A percentile compares a stretch with the other conserved stretches of the same genome.
phyloP scores from a whole-genome alignment of 1,139 yeast species.

The Yamadazyma epiphylla region DNA sequence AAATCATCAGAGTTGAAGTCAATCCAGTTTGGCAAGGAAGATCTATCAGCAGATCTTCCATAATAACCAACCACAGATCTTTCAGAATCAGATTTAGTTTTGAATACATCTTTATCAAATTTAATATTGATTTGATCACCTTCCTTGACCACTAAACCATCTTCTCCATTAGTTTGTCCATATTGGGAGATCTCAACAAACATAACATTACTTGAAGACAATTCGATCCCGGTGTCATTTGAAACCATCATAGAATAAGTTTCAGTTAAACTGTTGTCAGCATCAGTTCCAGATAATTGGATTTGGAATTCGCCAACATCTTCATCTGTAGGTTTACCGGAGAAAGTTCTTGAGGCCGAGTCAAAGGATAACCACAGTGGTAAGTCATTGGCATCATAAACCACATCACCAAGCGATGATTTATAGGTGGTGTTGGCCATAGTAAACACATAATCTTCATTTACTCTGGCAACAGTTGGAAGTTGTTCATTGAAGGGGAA shows the following conservation, averaged over 20 bases:
- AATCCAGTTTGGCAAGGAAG: constrained; percentile 92
- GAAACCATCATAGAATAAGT: constrained; percentile 61
- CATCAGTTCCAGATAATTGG: constrained; percentile 63
- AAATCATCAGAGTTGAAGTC: constrained; percentile 57
- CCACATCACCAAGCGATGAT: constrained; percentile 42
- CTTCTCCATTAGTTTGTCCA: constrained; percentile 69
- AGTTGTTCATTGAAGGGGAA: constrained; percentile 80
- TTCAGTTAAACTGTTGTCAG: constrained; percentile 42
- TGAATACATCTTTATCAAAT: constrained; percentile 59
- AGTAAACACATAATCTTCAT: constrained; percentile 59
- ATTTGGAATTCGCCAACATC: constrained; percentile 45
- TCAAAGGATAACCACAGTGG: constrained; percentile 85
- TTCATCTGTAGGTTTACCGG: constrained; percentile 61
- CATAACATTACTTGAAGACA: constrained; percentile 36
- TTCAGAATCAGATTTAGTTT: constrained; percentile 37
- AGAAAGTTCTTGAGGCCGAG: constrained; percentile 50
- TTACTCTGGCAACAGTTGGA: constrained; percentile 82
- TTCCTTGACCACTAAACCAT: constrained; percentile 72
- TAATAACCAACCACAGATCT: constrained; percentile 62
- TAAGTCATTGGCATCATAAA: constrained; percentile 52
- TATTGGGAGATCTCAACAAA: constrained; percentile 48
- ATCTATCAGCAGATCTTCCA: constrained; percentile 76
- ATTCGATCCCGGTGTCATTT: constrained; percentile 46
- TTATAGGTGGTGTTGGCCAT: constrained; percentile 71
- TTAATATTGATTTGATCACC: constrained; percentile 60